Base-by-base conservation (phyloP, 2,329 filamentous ascomycete genomes). In the Cercospora sp. region DNA sequence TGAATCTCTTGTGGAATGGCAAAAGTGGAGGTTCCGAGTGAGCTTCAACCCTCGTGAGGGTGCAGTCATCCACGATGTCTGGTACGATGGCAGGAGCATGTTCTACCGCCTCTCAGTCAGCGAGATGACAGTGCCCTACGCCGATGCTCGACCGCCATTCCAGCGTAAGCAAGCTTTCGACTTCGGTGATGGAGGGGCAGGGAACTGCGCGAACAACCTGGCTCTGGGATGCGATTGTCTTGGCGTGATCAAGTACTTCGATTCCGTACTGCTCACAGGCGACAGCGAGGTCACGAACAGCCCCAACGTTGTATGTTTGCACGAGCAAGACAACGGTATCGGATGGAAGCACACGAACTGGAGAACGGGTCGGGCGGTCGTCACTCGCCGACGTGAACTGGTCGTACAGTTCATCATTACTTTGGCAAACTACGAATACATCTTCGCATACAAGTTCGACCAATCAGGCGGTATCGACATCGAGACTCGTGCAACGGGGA, bases 81-180 rank as follows among this genome's bases (percentile, higher is more conserved):
- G 84, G 74, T 93, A 90, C 74, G 88, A 90, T 71, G 85, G 85
- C 40, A 84, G 89, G 18, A 88, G 85, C 51, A 81, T 92, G 30
- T 83, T 92, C 74, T 89, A 91, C 79, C 85, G 90, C 1, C 78
- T 92, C 32, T 87, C 86, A 69, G 84, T 90, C 67, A 87, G 86
- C 70, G 90, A 93, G 77, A 90, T 92, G 86, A 71, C 72, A 7
- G 73, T 75, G 3, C 72, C 73, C 18, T 92, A 91, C 71, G 88
- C 82, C 3, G 89, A 91, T 72, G 87, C 87, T 0, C 85, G 90
- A 1, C 80, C 84, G 0, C 89, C 89, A 0, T 91, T 87, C 75
- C 88, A 89, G 63, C 85, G 89, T 51, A 92, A 92, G 76, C 87
- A 89, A 63, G 90, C 89, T 0, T 91, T 92, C 73, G 90, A 92